A percentile compares a stretch with the other conserved stretches of the same genome.
Conservation (phyloP, 148 eudicot species). For the Euryodendron excelsum region DNA sequence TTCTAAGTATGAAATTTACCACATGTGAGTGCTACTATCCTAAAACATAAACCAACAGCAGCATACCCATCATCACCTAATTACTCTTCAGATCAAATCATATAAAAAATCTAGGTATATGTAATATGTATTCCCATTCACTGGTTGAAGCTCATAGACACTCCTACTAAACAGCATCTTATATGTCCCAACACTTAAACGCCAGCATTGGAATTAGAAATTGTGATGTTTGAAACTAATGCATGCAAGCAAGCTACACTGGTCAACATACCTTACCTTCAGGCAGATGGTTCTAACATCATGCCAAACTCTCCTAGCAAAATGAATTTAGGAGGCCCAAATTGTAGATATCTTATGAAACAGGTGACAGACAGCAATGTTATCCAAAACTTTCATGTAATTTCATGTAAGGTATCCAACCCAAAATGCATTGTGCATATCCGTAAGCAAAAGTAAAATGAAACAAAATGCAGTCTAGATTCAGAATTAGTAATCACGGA, state of each 20-base stretch:
- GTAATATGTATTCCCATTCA: not conserved
- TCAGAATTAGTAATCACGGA: not conserved
- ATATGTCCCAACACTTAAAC: not conserved
- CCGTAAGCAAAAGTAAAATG: not conserved
- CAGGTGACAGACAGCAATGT: not conserved
- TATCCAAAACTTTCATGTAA: not conserved
- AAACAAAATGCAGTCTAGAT: not conserved
- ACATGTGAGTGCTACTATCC: too few relatives aligned
- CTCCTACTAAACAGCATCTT: not conserved
- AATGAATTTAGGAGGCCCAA: not conserved
- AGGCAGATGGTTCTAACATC: not conserved
- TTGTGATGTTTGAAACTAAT: not conserved
- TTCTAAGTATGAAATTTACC: too few relatives aligned
- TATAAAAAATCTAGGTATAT: too few relatives aligned
- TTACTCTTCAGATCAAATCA: not conserved
- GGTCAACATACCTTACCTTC: not conserved
- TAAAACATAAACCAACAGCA: not conserved
- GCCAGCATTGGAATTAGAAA: not conserved
- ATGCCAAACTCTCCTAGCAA: not conserved
- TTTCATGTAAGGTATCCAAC: not conserved
- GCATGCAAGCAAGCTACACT: not conserved
- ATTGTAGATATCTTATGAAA: not conserved
- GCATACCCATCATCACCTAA: not conserved
- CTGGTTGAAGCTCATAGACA: not conserved
- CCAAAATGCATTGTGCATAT: not conserved